phyloP scores from a whole-genome alignment of 306 rosid species.

The Crotalaria pallida region DNA sequence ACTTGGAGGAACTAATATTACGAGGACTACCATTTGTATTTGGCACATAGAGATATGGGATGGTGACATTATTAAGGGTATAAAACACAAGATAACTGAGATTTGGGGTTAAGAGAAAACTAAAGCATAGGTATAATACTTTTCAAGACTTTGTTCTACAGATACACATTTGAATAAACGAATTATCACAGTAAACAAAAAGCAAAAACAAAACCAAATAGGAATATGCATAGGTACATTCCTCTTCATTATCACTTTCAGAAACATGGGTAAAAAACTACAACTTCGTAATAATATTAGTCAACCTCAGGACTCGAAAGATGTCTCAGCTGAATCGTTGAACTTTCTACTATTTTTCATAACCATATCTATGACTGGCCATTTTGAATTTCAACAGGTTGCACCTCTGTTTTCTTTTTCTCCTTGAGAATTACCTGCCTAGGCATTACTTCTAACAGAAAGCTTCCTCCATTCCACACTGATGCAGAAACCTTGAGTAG shows the following conservation, averaged over 20 bases:
- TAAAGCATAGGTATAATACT: neutral
- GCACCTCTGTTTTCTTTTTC: constrained; percentile 62
- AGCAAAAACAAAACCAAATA: too few relatives aligned
- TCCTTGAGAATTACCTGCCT: constrained; percentile 84
- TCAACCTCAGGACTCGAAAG: neutral
- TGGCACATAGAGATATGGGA: neutral
- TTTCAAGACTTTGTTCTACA: neutral
- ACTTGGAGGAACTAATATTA: too few relatives aligned
- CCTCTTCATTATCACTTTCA: too few relatives aligned
- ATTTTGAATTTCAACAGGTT: constrained; percentile 26
- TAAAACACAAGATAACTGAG: neutral
- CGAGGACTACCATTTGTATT: too few relatives aligned
- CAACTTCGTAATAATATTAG: neutral
- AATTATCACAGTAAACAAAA: neutral
- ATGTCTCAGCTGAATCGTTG: neutral
- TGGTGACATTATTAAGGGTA: neutral
- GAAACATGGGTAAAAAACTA: neutral
- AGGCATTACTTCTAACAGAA: constrained; percentile 92
- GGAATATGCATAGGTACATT: too few relatives aligned
- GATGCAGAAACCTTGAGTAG: constrained; percentile 82
- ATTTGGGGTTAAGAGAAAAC: neutral
- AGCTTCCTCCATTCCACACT: constrained; percentile 92
- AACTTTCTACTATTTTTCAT: neutral
- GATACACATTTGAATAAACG: neutral
- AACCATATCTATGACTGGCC: constrained; percentile 22